Evolutionary conservation across 1,139 yeast genomes (phyloP).

Genomic region (Insectozyma bohioensis): DNA sequence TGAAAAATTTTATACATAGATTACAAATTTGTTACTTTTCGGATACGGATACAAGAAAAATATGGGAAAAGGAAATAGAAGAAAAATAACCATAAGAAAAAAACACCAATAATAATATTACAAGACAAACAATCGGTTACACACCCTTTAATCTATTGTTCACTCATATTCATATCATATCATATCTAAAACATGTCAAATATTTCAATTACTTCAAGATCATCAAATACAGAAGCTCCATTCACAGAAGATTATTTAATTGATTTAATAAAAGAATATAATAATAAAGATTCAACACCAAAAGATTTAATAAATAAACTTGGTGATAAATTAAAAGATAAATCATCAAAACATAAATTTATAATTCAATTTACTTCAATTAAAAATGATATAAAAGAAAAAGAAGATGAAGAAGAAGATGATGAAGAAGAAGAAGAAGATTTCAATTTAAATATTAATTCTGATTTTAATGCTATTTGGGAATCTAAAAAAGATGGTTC

Average conservation of each 20-base stretch:
- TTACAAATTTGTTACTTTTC: too few species aligned
- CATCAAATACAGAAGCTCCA: slow-evolving; percentile 13
- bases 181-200: slow-evolving; percentile 4
- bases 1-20: too few species aligned
- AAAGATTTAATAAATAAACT: slow-evolving; percentile 9
- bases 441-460: slow-evolving; percentile 19
- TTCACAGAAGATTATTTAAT: slow-evolving; percentile 13
- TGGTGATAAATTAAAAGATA: slow-evolving; percentile 22
- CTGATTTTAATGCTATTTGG: slow-evolving; percentile 41
- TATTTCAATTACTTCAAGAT: slow-evolving; percentile 9
- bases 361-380: slow-evolving; percentile 27
- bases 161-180: too few species aligned
- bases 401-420: too few species aligned
- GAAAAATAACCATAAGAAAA: too few species aligned
- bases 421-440: too few species aligned
- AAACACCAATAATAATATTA: too few species aligned
- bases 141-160: too few species aligned
- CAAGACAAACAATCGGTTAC: too few species aligned
- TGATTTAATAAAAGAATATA: slow-evolving; percentile 10
- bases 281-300: slow-evolving; percentile 3
- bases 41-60: too few species aligned
- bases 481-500: slow-evolving; percentile 40
- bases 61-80: too few species aligned
- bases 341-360: slow-evolving; percentile 40
- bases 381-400: slow-evolving; percentile 1